Evolutionary conservation across 2,329 filamentous ascomycete species (phyloP).

Genomic region (Beauveria sp.): DNA sequence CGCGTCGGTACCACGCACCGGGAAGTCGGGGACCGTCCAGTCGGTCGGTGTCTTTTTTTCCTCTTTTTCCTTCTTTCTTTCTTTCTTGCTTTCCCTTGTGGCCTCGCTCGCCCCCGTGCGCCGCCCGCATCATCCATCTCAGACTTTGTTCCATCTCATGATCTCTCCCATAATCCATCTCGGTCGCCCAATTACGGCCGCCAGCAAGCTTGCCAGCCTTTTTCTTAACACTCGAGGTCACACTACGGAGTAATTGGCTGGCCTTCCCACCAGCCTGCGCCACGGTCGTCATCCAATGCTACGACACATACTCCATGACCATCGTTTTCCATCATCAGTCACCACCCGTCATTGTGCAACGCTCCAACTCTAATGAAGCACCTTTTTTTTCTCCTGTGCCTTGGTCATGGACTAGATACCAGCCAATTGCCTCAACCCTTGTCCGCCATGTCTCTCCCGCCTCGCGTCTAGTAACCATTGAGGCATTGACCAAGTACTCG

Average conservation of each 20-base stretch:
- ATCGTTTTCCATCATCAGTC: not conserved
- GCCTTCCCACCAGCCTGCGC: too few relatives aligned
- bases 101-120: not conserved
- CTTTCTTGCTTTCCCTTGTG: too few relatives aligned
- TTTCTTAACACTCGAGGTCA: not conserved
- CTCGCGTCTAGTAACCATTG: not conserved
- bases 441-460: not conserved
- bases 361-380: too few relatives aligned
- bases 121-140: not conserved
- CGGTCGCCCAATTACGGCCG: not conserved
- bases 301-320: not conserved
- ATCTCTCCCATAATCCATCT: not conserved
- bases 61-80: not conserved
- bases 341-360: not conserved
- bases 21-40: not conserved
- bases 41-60: not conserved
- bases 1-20: not conserved
- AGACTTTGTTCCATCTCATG: not conserved
- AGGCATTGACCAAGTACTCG: too few relatives aligned
- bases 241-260: not conserved
- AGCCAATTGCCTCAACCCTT: not conserved
- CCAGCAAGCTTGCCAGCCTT: not conserved
- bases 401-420: too few relatives aligned
- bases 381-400: too few relatives aligned
- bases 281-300: not conserved